Evolutionary conservation across 345 rosid genomes (phyloP), one percentile per base, ranked within the genome.

Genomic region (Camelina laxa): DNA sequence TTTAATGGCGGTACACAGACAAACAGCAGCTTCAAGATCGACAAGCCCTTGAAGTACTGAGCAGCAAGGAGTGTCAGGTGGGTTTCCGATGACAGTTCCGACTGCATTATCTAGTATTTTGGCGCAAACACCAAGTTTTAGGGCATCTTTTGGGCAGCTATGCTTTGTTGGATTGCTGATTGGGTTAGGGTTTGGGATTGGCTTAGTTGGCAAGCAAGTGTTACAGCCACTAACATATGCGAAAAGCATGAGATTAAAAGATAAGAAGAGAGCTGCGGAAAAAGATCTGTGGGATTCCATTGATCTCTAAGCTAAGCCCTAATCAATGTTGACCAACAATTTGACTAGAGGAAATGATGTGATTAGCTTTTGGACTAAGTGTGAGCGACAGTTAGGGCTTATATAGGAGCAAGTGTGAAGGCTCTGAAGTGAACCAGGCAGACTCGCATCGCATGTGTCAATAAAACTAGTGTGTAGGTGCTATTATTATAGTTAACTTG

Each of bases 1-100:
- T 75, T 86, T 88, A 72, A 88, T 87, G 76, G 90, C 92, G 15
- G 90, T 88, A 78, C 93, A 88, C 60, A 88, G 87, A 82, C 90
- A 91, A 4, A 88, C 60, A 0, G 90, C 86, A 2, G 90, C 90
- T 81, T 86, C 91, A 10, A 88, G 85, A 69, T 87, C 88, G 13
- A 87, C 55, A 53, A 88, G 90, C 4, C 91, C 93, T 33, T 69
- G 61, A 8, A 88, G 83, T 12, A 87, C 71, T 0, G 93, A 82
- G 83, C 96, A 90, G 69, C 96, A 90, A 35, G 86, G 89, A 12
- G 63, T 45, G 60, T 85, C 87, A 2, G 88, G 90, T 15, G 93
- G 87, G 59, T 61, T 86, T 15, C 90, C 91, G 1, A 90, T 73
- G 16, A 78, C 87, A 1, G 84, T 71, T 17, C 83, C 87, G 6